Percentiles rank a stretch among this genome's conserved stretches.
Conservation (phyloP, 2,329 filamentous ascomycete species). For the Colletotrichum sp. region DNA sequence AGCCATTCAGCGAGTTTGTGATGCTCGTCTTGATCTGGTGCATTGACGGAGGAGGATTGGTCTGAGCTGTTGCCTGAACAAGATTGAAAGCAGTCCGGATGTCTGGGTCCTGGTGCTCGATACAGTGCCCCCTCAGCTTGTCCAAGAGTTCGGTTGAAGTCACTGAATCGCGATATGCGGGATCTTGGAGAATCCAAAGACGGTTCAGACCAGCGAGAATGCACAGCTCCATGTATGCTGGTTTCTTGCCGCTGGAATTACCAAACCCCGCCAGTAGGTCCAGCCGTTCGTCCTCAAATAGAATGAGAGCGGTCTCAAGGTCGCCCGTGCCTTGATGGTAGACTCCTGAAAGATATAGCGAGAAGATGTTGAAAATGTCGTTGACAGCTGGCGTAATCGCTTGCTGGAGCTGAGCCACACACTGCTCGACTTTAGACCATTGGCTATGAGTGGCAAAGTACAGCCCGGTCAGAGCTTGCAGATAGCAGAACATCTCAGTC, state of each 20-base stretch:
- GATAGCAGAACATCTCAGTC: conserved; percentile 68
- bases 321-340: conserved; percentile 80
- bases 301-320: conserved; percentile 68
- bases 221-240: conserved; percentile 66
- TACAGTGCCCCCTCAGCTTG: conserved; percentile 70
- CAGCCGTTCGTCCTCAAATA: conserved; percentile 70
- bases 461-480: conserved; percentile 75
- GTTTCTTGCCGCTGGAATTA: conserved; percentile 43
- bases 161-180: conserved; percentile 59
- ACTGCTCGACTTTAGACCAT: conserved; percentile 68
- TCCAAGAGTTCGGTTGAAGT: conserved; percentile 67
- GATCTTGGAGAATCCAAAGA: conserved; percentile 75
- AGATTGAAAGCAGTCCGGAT: conserved; percentile 81
- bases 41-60: conserved; percentile 68
- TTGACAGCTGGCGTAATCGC: conserved; percentile 18
- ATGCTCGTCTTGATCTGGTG: conserved; percentile 82
- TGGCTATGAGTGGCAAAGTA: conserved; percentile 73
- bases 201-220: conserved; percentile 72
- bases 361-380: conserved; percentile 53
- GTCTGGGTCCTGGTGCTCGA: conserved; percentile 73
- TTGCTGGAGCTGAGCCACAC: conserved; percentile 57
- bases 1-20: conserved; percentile 72
- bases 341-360: conserved; percentile 76
- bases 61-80: conserved; percentile 71
- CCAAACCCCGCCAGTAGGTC: conserved; percentile 49